Percentiles rank a stretch among this genome's conserved stretches.
Conservation (phyloP, 495 filamentous ascomycete genomes). For the Daldinia concentrica region DNA sequence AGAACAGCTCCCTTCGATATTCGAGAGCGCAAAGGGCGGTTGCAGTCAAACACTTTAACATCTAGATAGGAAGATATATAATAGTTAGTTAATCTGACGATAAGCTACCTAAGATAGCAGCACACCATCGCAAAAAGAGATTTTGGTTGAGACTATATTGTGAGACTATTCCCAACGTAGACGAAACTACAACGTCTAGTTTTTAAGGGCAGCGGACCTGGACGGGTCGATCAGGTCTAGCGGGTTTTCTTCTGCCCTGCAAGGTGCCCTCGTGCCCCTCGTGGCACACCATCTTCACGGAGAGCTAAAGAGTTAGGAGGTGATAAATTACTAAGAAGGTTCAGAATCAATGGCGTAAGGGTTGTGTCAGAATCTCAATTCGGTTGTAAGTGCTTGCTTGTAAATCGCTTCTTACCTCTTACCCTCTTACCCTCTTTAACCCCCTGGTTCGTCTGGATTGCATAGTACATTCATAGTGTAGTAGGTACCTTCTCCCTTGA, state of each 20-base stretch:
- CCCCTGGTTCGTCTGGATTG: constrained; percentile 17
- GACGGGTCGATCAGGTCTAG: constrained; percentile 30
- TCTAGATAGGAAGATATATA: constrained; percentile 17
- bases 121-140: constrained; percentile 27
- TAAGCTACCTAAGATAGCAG: not conserved
- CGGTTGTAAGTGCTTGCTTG: constrained; percentile 10
- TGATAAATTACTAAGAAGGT: constrained; percentile 24
- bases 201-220: constrained; percentile 15
- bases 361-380: constrained; percentile 35
- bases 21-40: constrained; percentile 33
- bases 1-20: constrained; percentile 17
- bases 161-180: constrained; percentile 39
- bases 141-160: constrained; percentile 33
- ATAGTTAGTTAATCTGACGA: constrained; percentile 14
- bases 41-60: constrained; percentile 25
- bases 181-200: constrained; percentile 28
- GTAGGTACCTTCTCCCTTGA: constrained; percentile 14
- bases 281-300: constrained; percentile 36
- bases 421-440: not conserved
- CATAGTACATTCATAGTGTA: not conserved
- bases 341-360: constrained; percentile 38
- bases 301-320: constrained; percentile 2
- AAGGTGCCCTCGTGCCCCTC: constrained; percentile 34
- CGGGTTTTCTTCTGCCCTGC: constrained; percentile 10
- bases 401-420: not conserved